Base-by-base conservation (phyloP, 2,329 filamentous ascomycete genomes). In the Alternaria panax region DNA sequence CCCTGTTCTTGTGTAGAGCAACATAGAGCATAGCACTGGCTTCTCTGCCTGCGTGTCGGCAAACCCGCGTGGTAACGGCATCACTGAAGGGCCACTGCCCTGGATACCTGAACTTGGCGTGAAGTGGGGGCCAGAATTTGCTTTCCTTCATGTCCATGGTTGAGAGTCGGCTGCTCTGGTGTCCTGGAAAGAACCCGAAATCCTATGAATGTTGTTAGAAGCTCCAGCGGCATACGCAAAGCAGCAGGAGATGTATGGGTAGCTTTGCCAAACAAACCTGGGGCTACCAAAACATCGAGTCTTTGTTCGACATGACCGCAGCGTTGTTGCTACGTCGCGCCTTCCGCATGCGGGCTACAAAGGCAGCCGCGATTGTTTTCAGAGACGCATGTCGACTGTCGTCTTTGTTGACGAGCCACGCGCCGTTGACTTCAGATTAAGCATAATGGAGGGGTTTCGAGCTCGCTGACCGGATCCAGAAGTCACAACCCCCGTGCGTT, bases 11-110 rank as follows among this genome's bases (percentile, higher is more conserved):
- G 27, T 43, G 25, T n/a, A 58, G 50, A n/a, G 63, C 63, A 11
- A 67, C 54, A 11, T 30, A 46, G 7, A 67, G 53, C 9, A 62
- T 48, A n/a, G 62, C 59, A 24, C 65, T 59, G 36, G 59, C 54
- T 46, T 67, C 50, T 38, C 66, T 34, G 2, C 66, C 66, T 14
- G 66, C 66, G 20, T 58, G n/a, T 11, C 41, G 40, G 42, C 55
- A 56, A n/a, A 59, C 57, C 1, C 4, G 14, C 16, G 38, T 32
- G 16, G 60, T 62, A 20, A 62, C 25, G 1, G 14, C 12, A 18
- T 42, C 32, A 12, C 32, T 25, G 12, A 62, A 43, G 24, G 54
- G 54, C 59, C 59, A 62, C 12, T 46, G 46, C 11, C 34, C 45
- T 47, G 27, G n/a, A 45, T 36, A 22, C 38, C 42, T 34, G 5